Evolutionary conservation across 169 alveolate genomes (phyloP), one percentile per base, ranked within the genome.

Genomic region (Perkinsus marinus): DNA sequence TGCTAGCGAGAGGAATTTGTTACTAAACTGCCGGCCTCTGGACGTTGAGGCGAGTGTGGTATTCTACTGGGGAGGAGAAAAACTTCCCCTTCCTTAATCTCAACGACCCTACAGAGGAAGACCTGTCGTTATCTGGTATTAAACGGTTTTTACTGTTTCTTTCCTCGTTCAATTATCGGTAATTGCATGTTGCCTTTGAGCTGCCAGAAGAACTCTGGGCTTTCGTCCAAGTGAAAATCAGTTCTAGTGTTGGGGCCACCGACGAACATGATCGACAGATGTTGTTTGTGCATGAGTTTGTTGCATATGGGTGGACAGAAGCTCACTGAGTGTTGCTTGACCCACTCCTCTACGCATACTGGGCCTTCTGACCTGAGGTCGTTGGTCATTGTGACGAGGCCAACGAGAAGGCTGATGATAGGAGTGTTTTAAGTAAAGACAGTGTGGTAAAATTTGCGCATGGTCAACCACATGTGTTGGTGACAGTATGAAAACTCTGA

Each of bases 1-100:
- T n/a, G n/a, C n/a, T n/a, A n/a, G n/a, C n/a, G 41, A 26, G 57
- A 68, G 16, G 34, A 39, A 17, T 38, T 68, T 34, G 41, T 30
- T n/a, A 68, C 92, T 26, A 90, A 89, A 2, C 89, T n/a, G 30
- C 36, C 89, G 34, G 57, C 37, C 43, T 90, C 92, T 46, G 92
- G 92, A 19, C 92, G 79, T 39, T 90, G 92, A 43, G 92, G 92
- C 5, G 89, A 43, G 92, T 90, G 92, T 26, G 92, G 92, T 26
- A 90, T 37, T 26, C 92, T 34, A 46, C 47, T 13, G 6, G 92
- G 92, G 0, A 90, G 46, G 22, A 41, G 89, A 36, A 90, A 90
- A 34, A 90, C 92, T 37, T 90, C 47, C 39, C 92, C 92, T 39
- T 90, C 89, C 0, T 90, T 90, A 0, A 90, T 90, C 34, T 90